These are phyloP conservation scores for Auricularia sp. DNA, from an alignment of 768 basidiomycete genomes.

Conservation along the genomic window DNA sequence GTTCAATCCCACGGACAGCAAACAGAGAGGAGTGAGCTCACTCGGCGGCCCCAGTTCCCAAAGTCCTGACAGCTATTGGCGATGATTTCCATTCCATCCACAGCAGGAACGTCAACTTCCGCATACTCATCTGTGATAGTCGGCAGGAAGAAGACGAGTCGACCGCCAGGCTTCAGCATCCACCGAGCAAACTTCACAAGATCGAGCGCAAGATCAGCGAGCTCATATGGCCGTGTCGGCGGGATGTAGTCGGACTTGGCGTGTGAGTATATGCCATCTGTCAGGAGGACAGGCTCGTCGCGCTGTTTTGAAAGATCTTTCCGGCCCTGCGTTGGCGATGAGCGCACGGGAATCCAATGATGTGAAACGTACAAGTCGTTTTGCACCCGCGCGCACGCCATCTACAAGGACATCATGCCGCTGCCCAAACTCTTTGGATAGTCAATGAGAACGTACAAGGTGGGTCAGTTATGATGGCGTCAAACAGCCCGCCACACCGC, in stretches of 20 bases:
- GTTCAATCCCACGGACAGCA: neutral
- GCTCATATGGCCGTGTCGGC: conserved; percentile 85
- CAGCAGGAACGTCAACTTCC: conserved; percentile 69
- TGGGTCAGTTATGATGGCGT: conserved; percentile 91
- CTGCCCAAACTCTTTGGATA: neutral
- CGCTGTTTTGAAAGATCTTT: conserved; percentile 1
- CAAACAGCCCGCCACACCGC: conserved; percentile 82
- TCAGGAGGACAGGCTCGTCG: neutral
- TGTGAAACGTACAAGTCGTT: conserved; percentile 35
- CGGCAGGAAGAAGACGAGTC: conserved; percentile 92
- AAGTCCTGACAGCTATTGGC: conserved; percentile 89
- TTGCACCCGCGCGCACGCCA: conserved; percentile 84
- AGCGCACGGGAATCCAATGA: neutral
- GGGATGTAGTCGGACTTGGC: conserved; percentile 49
- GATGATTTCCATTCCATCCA: conserved; percentile 81
- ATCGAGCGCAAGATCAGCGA: conserved; percentile 72
- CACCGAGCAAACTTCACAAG: conserved; percentile 75
- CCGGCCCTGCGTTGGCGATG: neutral
- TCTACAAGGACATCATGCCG: conserved; percentile 34
- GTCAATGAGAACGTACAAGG: conserved; percentile 47
- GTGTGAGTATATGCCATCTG: neutral
- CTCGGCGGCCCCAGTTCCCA: conserved; percentile 88
- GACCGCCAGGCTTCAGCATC: conserved; percentile 72
- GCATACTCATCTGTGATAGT: conserved; percentile 88
- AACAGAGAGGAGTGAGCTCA: conserved; percentile 30